Base-by-base conservation (phyloP, 2,329 filamentous ascomycete genomes). In the Podosphaera xanthii region DNA sequence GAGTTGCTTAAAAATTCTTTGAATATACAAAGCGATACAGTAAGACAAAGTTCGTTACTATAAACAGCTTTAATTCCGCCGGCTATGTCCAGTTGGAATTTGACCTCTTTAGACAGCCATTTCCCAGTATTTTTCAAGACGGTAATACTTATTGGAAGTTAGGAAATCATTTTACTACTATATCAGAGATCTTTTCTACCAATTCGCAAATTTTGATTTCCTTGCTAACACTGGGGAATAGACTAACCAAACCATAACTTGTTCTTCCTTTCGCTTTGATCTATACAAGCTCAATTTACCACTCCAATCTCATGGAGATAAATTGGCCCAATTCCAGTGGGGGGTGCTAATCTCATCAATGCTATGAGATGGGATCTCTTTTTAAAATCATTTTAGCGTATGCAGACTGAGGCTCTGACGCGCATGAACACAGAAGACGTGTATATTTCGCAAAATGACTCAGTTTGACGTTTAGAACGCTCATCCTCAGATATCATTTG, bases 21-120 rank as follows among this genome's bases (percentile, higher is more conserved):
- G 68, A 71, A 0, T 69, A 71, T 48, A 74, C 74, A 10, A 72
- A 74, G 49, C 62, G 67, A 1, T 70, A 71, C 1, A 72, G 74
- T 1, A 81, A 81, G 66, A 77, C 72, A 1, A 81, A 78, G 66
- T 71, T 86, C 4, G 73, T 86, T 36, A 77, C 86, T 60, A 83
- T 86, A 62, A 65, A 86, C 5, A 75, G 77, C 3, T 73, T 71
- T 1, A 87, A 86, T 62, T 72, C 72, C 0, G 83, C 82, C 46
- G 82, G 83, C 0, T 68, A 69, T 52, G 65, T 79, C 12, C 64
- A 71, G 6, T 71, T 73, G 6, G 76, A 74, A 0, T 74, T 73
- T 52, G 74, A 76, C 58, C 61, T 76, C 0, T 82, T 82, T 65
- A 66, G 69, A 30, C 67, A 74, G 52, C 64, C 69, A 55, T 69